Evolutionary conservation across 1,139 yeast genomes (phyloP).

Genomic region (Suhomyces maxii): DNA sequence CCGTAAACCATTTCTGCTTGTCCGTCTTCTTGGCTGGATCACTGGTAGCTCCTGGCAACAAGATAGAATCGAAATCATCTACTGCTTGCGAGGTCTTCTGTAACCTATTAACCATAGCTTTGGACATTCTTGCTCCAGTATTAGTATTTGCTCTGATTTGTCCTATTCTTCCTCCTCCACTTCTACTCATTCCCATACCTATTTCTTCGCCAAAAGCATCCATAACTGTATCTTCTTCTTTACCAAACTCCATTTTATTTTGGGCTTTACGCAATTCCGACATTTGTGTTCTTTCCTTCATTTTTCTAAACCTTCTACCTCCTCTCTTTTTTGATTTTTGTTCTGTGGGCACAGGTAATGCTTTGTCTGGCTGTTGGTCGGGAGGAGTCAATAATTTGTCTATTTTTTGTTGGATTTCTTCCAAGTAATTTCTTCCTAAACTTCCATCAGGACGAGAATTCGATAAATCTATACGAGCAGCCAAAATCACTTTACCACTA

Average conservation of each 20-base stretch:
- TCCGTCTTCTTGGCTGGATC: neutral
- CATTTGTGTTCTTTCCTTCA: slow-evolving; percentile 76
- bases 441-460: slow-evolving; percentile 49
- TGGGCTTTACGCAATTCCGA: slow-evolving; percentile 83
- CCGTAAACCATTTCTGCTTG: slow-evolving; percentile 24
- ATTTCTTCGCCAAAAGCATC: slow-evolving; percentile 78
- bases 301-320: slow-evolving; percentile 76
- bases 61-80: slow-evolving; percentile 9
- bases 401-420: slow-evolving; percentile 61
- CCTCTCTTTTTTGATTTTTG: slow-evolving; percentile 81
- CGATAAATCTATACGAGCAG: slow-evolving; percentile 76
- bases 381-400: slow-evolving; percentile 82
- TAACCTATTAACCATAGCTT: slow-evolving; percentile 51
- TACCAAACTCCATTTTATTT: slow-evolving; percentile 81
- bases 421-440: slow-evolving; percentile 57
- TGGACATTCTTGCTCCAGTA: slow-evolving; percentile 54
- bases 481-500: slow-evolving; percentile 76
- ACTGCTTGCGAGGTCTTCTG: slow-evolving; percentile 13
- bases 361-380: slow-evolving; percentile 63
- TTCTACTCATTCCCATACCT: slow-evolving; percentile 74
- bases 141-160: slow-evolving; percentile 40
- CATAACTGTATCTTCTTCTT: slow-evolving; percentile 59
- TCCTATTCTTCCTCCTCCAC: slow-evolving; percentile 31
- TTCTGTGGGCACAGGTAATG: slow-evolving; percentile 83
- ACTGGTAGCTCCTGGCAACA: slow-evolving; percentile 1